phyloP scores from a whole-genome alignment of 1,284 basidiomycete genomes.

The Austroboletus niveus region DNA sequence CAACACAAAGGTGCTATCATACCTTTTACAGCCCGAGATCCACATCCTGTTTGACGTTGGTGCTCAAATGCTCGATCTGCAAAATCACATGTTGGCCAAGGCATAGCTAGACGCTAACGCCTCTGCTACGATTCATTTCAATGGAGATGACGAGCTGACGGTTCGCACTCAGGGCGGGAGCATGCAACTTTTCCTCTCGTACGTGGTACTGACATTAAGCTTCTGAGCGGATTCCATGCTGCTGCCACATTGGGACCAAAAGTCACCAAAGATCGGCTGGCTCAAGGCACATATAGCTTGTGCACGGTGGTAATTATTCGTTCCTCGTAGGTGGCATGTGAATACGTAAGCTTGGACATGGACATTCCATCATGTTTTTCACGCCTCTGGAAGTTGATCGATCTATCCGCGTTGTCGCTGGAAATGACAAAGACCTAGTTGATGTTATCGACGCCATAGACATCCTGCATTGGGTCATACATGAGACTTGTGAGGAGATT shows the following conservation, averaged over 20 bases:
- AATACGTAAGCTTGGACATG: slow-evolving; percentile 34
- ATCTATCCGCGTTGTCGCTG: slow-evolving; percentile 34
- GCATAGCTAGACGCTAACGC: slow-evolving; percentile 41
- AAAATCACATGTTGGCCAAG: slow-evolving; percentile 41
- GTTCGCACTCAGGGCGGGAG: slow-evolving; percentile 4
- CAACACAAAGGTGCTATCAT: slow-evolving; percentile 22
- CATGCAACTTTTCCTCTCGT: slow-evolving; percentile 40
- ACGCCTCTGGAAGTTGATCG: slow-evolving; percentile 48
- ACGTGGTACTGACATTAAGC: slow-evolving; percentile 58
- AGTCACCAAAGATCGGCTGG: slow-evolving; percentile 52
- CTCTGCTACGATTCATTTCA: slow-evolving; percentile 23
- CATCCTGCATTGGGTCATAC: slow-evolving; percentile 46
- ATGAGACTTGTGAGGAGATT: slow-evolving; percentile 41
- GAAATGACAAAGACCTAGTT: neutral
- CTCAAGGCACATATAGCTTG: slow-evolving; percentile 42
- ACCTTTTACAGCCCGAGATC: slow-evolving; percentile 40
- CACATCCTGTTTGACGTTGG: no score
- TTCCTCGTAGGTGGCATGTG: slow-evolving; percentile 38
- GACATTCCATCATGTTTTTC: slow-evolving; percentile 44
- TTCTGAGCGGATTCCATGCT: slow-evolving; percentile 40
- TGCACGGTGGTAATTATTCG: neutral
- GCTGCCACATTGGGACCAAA: slow-evolving; percentile 46
- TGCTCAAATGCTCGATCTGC: slow-evolving; percentile 54
- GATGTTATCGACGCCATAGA: slow-evolving; percentile 30
- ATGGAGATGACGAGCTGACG: slow-evolving; percentile 33